Evolutionary conservation across 2,329 filamentous ascomycete genomes (phyloP).

Genomic region (Myriosclerotinia curreyana): DNA sequence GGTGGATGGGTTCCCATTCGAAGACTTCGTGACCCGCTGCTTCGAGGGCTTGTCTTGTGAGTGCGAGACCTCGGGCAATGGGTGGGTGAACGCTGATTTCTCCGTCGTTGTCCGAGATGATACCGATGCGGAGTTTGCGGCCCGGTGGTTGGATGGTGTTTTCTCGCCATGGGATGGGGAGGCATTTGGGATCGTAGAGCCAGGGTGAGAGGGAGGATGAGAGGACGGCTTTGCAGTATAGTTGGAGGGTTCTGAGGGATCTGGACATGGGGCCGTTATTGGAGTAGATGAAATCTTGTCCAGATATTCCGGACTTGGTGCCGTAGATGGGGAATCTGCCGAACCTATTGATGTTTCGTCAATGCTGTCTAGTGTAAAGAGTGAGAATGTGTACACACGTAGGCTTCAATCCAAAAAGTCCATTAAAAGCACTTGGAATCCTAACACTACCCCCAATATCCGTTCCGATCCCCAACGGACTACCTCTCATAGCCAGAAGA

Average conservation of each 20-base stretch:
- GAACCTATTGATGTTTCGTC: conserved; percentile 36
- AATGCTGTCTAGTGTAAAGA: background rate
- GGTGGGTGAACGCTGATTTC: conserved; percentile 19
- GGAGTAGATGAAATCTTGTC: conserved; percentile 21
- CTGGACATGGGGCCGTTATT: conserved; percentile 21
- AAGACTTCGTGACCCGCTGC: conserved; percentile 20
- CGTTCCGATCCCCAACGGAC: conserved; percentile 22
- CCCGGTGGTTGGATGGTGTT: conserved; percentile 25
- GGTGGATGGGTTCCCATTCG: conserved; percentile 32
- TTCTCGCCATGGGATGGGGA: conserved; percentile 28
- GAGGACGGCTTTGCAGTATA: conserved; percentile 25
- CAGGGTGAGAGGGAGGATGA: conserved; percentile 35
- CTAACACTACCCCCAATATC: conserved; percentile 40
- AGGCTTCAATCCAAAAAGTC: conserved; percentile 43
- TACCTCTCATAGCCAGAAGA: conserved; percentile 21
- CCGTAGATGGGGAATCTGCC: conserved; percentile 21
- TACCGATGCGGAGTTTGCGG: conserved; percentile 27
- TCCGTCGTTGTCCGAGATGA: conserved; percentile 25
- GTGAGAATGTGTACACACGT: conserved; percentile 27
- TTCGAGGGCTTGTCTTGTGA: conserved; percentile 9
- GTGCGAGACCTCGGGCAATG: conserved; percentile 13
- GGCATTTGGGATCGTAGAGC: conserved; percentile 41
- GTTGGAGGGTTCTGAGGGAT: conserved; percentile 8
- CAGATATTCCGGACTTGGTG: conserved; percentile 19
- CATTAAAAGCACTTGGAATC: conserved; percentile 42